Conservation (phyloP, 345 rosid species). For the Ceriops tagal region DNA sequence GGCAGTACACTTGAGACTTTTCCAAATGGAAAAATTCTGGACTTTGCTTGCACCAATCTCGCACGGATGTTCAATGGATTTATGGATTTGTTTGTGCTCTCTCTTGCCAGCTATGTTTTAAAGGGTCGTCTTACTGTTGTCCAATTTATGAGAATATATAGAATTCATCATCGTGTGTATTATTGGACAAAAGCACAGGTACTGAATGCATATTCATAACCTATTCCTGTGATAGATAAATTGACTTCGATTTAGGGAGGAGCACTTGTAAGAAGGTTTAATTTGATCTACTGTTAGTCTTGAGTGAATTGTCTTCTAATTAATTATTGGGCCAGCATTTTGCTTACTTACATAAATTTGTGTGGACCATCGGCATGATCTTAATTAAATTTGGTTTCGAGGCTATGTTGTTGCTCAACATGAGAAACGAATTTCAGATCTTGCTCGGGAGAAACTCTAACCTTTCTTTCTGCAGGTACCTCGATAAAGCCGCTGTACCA, state of each 20-base stretch:
- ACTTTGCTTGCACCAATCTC: no score
- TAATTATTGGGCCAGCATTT: no score
- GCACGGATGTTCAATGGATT: not conserved
- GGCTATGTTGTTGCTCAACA: not conserved
- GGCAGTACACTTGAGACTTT: not conserved
- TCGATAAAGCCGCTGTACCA: conserved; percentile 83
- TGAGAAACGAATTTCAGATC: not conserved
- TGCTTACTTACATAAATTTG: not conserved
- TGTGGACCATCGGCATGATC: not conserved
- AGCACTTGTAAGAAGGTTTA: not conserved
- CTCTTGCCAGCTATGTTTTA: not conserved
- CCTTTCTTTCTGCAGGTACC: conserved; percentile 52
- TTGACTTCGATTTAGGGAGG: not conserved
- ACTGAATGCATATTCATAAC: not conserved
- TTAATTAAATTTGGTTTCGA: no score
- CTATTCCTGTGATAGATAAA: not conserved
- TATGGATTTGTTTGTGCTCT: not conserved
- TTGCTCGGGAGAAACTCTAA: not conserved
- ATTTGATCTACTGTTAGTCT: not conserved
- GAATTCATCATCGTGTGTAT: no score
- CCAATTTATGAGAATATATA: no score
- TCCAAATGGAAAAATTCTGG: no score
- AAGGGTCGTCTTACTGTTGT: no score
- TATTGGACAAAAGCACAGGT: not conserved
- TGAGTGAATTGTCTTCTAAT: not conserved